These are phyloP conservation scores for Sisymbrium irio DNA, from an alignment of 345 rosid species.

Conservation along the genomic window DNA sequence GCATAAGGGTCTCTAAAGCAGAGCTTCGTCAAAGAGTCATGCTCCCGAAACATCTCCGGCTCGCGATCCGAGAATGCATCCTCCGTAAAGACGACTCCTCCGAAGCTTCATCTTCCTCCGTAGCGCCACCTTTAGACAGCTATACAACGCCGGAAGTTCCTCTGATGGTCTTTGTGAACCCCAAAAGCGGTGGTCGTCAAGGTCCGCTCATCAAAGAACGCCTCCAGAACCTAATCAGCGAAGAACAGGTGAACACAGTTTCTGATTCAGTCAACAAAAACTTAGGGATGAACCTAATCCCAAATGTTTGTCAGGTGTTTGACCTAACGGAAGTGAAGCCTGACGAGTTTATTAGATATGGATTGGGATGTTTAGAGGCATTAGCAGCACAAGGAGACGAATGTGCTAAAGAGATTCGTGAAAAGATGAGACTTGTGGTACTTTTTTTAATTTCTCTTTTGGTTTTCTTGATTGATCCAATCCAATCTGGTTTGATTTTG, in stretches of 20 bases:
- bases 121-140: background rate
- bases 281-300: no score
- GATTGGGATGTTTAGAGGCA: constrained; percentile 77
- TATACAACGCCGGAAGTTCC: constrained; percentile 58
- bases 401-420: constrained; percentile 79
- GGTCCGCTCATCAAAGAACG: constrained; percentile 71
- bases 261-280: background rate
- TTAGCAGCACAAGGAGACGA: constrained; percentile 66
- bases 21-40: constrained; percentile 52
- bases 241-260: constrained; percentile 55
- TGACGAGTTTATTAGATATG: constrained; percentile 67
- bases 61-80: constrained; percentile 59
- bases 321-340: constrained; percentile 84
- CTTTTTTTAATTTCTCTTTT: background rate
- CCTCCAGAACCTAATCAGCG: constrained; percentile 67
- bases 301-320: constrained; percentile 61
- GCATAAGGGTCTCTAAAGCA: constrained; percentile 64
- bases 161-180: constrained; percentile 72
- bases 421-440: constrained; percentile 84
- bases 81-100: constrained; percentile 43
- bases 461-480: background rate
- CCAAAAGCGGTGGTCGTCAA: constrained; percentile 81
- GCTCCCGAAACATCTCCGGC: constrained; percentile 73
- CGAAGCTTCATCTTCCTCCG: constrained; percentile 22
- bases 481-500: background rate